A percentile compares a stretch with the other conserved stretches of the same genome.
Evolutionary conservation across 2,329 filamentous ascomycete genomes (phyloP).

Genomic region (Phoma sp.): DNA sequence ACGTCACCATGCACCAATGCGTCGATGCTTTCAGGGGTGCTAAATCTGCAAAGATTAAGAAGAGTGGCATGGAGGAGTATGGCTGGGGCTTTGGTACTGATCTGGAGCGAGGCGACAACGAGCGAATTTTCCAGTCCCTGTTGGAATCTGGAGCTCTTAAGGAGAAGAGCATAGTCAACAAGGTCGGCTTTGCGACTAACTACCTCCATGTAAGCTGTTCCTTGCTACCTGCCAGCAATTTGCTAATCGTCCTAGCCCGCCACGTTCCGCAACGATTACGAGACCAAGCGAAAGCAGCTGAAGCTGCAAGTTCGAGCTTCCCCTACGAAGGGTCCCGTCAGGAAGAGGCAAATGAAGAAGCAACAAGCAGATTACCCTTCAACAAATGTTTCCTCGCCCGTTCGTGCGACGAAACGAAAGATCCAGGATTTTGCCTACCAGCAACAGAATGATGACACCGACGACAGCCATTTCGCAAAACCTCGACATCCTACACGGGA

Average conservation of each 20-base stretch:
- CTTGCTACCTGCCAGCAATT: background rate
- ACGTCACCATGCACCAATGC: conserved; percentile 73
- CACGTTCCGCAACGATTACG: conserved; percentile 55
- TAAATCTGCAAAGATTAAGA: conserved; percentile 64
- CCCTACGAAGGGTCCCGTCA: conserved; percentile 45
- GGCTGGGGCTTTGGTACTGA: conserved; percentile 69
- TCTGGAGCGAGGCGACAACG: conserved; percentile 76
- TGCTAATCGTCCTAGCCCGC: conserved; percentile 48
- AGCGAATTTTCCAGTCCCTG: conserved; percentile 82
- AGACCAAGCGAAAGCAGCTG: conserved; percentile 43
- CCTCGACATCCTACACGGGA: conserved; percentile 26
- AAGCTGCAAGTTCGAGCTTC: conserved; percentile 62
- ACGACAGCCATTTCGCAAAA: conserved; percentile 34
- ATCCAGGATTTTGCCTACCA: conserved; percentile 37
- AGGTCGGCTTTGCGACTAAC: conserved; percentile 71
- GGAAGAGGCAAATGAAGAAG: conserved; percentile 34
- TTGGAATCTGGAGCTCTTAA: conserved; percentile 74
- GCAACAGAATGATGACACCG: conserved; percentile 34
- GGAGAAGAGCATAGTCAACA: conserved; percentile 73
- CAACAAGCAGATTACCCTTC: conserved; percentile 61
- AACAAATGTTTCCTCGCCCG: conserved; percentile 71
- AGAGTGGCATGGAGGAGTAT: conserved; percentile 61
- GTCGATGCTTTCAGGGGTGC: conserved; percentile 83
- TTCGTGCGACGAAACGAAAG: conserved; percentile 54
- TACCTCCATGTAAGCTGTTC: conserved; percentile 68